A percentile compares a stretch with the other conserved stretches of the same genome.
phyloP scores from a whole-genome alignment of 2,329 filamentous ascomycete species.

The Lecanoromycetidae sp. region DNA sequence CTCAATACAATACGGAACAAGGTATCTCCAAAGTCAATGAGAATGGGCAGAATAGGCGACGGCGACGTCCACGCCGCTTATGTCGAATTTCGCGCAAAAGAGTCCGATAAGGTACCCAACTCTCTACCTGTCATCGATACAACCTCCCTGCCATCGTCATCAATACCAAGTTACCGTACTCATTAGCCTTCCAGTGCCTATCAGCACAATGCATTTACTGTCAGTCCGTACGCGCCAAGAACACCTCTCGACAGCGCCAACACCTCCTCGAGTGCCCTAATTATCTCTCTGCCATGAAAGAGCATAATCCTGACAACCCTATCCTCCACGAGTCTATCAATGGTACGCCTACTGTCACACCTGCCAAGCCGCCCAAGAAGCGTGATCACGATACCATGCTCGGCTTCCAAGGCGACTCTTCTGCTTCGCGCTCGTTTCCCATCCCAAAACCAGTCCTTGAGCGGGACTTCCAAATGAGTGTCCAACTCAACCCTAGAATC shows the following conservation, averaged over 20 bases:
- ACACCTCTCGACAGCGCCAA: constrained; percentile 41
- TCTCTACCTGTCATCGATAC: constrained; percentile 20
- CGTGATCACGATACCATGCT: constrained; percentile 19
- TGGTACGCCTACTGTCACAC: constrained; percentile 15
- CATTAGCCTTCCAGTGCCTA: constrained; percentile 31
- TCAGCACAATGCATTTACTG: constrained; percentile 43
- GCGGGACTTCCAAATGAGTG: constrained; percentile 42
- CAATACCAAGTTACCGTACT: constrained; percentile 14
- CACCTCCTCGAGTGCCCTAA: constrained; percentile 40
- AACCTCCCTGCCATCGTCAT: constrained; percentile 16
- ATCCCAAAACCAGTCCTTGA: constrained; percentile 37
- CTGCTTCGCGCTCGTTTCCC: constrained; percentile 28
- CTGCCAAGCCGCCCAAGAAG: constrained; percentile 17
- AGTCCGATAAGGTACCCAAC: constrained; percentile 36
- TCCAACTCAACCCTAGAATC: constrained; percentile 41
- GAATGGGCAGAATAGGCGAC: constrained; percentile 41
- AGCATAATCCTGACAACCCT: constrained; percentile 40
- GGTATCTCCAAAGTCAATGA: constrained; percentile 2
- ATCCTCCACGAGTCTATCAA: constrained; percentile 30
- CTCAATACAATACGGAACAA: constrained; percentile 10
- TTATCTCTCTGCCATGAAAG: constrained; percentile 41
- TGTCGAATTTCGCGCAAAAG: constrained; percentile 43
- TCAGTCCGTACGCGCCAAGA: constrained; percentile 41
- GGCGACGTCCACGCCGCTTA: constrained; percentile 42
- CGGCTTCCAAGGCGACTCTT: constrained; percentile 17